A percentile compares a stretch with the other conserved stretches of the same genome.
Evolutionary conservation across 2,329 filamentous ascomycete genomes (phyloP).

Genomic region (Sporothrix variecibatus): DNA sequence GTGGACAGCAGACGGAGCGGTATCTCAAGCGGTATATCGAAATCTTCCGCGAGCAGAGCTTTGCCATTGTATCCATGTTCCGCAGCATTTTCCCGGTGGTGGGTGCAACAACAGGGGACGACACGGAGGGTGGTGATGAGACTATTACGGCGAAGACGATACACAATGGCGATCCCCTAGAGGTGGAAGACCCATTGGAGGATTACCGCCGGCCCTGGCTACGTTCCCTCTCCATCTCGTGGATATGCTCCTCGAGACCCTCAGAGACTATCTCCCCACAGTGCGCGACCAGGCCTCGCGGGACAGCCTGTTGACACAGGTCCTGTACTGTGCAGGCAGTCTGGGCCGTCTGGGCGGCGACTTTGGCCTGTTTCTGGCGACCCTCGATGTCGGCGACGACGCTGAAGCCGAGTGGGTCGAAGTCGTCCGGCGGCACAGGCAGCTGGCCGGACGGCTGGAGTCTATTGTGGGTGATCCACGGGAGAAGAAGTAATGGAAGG

Average conservation of each 20-base stretch:
- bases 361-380: conserved; percentile 84
- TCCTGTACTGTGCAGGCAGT: conserved; percentile 90
- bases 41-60: conserved; percentile 96
- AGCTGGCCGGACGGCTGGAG: conserved; percentile 78
- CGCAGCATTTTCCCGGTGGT: conserved; percentile 75
- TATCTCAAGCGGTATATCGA: conserved; percentile 96
- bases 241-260: conserved; percentile 74
- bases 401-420: conserved; percentile 78
- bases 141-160: neutral
- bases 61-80: conserved; percentile 93
- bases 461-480: conserved; percentile 62
- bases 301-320: conserved; percentile 88
- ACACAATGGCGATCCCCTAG: neutral
- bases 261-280: conserved; percentile 75
- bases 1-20: conserved; percentile 88
- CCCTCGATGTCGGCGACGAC: conserved; percentile 48
- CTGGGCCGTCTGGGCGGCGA: conserved; percentile 87
- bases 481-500: conserved; percentile 30
- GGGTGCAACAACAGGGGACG: conserved; percentile 24
- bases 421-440: conserved; percentile 82
- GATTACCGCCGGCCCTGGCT: conserved; percentile 74
- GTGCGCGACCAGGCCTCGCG: conserved; percentile 76
- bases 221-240: conserved; percentile 85
- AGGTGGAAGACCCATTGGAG: conserved; percentile 47
- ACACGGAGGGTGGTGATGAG: neutral